Evolutionary conservation across 163 green algal species (phyloP), one percentile per base, ranked within the genome.

Genomic region (Volvox carteri): DNA sequence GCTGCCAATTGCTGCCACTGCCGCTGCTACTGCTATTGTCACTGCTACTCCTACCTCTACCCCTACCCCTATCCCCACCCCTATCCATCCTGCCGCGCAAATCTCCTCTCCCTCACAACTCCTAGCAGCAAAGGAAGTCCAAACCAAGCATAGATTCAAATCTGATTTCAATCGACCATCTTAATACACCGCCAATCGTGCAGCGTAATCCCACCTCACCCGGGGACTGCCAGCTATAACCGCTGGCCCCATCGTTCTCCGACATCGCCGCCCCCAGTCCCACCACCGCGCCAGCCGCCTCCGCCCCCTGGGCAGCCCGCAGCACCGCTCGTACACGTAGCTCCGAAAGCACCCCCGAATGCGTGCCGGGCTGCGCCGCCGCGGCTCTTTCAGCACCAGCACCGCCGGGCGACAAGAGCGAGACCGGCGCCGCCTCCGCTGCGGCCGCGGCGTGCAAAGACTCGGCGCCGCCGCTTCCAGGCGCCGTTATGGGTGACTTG

Each of bases 281-380:
- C n/a, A n/a, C n/a, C n/a, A n/a, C n/a, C n/a, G n/a, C n/a, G n/a
- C n/a, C n/a, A n/a, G n/a, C n/a, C n/a, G n/a, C n/a, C n/a, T n/a
- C n/a, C n/a, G n/a, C n/a, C n/a, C n/a, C n/a, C n/a, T 58, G 58
- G 48, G 67, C 68, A 5, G 83, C 83, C 1, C 68, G 83, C 35
- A 88, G 68, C 48, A 88, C 83, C 2, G 83, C 83, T 28, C 37
- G 35, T n/a, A 81, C 68, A 4, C 83, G 67, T 14, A 88, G 68
- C 21, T 81, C 83, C 23, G 77, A 84, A 3, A 73, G 48, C 79
- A n/a, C n/a, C 37, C 79, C 60, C 14, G 60, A 46, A 41, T 86
- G 78, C 9, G 60, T 44, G 44, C 25, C 19, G 0, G 21, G 18
- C 0, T 39, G 72, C 19, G 19, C 25, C 42, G 72, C 21, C 41